These are phyloP conservation scores for Cutaneotrichosporon spelunceum DNA, from an alignment of 1,284 basidiomycete genomes.

Conservation along the genomic window DNA sequence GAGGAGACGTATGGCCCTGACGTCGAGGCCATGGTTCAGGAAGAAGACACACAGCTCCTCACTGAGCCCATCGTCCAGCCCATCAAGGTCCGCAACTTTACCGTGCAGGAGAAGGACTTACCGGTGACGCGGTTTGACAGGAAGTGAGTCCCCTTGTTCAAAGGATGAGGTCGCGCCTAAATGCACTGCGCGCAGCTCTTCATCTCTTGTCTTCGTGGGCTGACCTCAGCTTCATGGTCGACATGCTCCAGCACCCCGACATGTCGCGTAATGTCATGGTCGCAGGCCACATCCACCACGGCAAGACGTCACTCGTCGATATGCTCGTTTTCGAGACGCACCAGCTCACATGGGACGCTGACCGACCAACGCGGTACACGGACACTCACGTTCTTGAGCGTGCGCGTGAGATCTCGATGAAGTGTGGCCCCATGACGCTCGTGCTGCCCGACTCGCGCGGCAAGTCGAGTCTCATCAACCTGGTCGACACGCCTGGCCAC, in stretches of 20 bases:
- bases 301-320: slow-evolving; percentile 94
- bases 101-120: slow-evolving; percentile 85
- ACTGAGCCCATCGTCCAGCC: slow-evolving; percentile 95
- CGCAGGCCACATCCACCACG: slow-evolving; percentile 94
- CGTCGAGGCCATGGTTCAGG: slow-evolving; percentile 95
- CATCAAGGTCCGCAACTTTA: slow-evolving; percentile 87
- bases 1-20: slow-evolving; percentile 87
- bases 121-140: slow-evolving; percentile 91
- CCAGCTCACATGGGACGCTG: slow-evolving; percentile 86
- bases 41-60: slow-evolving; percentile 94
- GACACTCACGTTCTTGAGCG: slow-evolving; percentile 89
- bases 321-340: slow-evolving; percentile 98
- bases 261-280: slow-evolving; percentile 94
- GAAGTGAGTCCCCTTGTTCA: slow-evolving; percentile 59
- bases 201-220: background rate
- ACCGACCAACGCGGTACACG: slow-evolving; percentile 87
- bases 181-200: background rate
- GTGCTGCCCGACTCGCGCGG: slow-evolving; percentile 80
- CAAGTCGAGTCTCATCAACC: slow-evolving; percentile 89
- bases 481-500: slow-evolving; percentile 97
- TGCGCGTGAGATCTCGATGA: slow-evolving; percentile 87
- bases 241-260: slow-evolving; percentile 86
- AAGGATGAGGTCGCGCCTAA: no score
- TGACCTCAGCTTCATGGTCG: slow-evolving; percentile 73
- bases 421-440: slow-evolving; percentile 94